Base-by-base conservation (phyloP, 805 yeast genomes). In the Lachancea quebecensis region DNA sequence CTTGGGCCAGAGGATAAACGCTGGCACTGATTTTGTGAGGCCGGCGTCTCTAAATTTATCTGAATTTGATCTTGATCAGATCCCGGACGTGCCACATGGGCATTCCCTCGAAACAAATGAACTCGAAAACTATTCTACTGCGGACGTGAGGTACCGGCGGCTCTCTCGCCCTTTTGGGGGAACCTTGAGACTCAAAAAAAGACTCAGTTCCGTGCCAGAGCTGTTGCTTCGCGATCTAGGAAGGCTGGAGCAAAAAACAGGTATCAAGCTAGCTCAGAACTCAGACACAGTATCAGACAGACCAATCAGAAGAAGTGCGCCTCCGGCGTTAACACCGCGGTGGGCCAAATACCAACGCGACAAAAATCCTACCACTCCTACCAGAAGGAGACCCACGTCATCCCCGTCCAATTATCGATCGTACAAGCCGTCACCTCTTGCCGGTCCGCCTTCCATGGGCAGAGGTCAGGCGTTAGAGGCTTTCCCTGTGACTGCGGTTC, bases 171-270 rank as follows among this genome's bases (percentile, higher is more conserved):
- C 35, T 32, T 46, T 47, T 37, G 50, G 47, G n/a, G 64, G 65
- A 10, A 62, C 66, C 0, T 38, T 59, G 2, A 52, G 35, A 28
- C 39, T 62, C 33, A 58, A 52, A 43, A 48, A 58, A 45, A 50
- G 66, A 35, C 47, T 62, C 25, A 61, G 56, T 28, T 59, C 64
- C 1, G 64, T 62, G 3, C 66, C 66, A 11, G 65, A 60, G 42
- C 48, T 62, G 10, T 54, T 60, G 27, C 35, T 59, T 15, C 61
- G 52, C 41, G 59, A 58, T 38, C 50, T 54, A 16, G 54, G 52
- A 10, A 48, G 48, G 30, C 35, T 38, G 11, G 35, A 41, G 21
- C 14, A 41, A 9, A 40, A 41, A 15, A 9, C 31, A 9, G 30
- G 16, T 16, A 12, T 29, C 9, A 35, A 27, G 34, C 18, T 16